These are phyloP conservation scores for Tricholoma sp. DNA, from an alignment of 768 basidiomycete genomes.

Conservation along the genomic window DNA sequence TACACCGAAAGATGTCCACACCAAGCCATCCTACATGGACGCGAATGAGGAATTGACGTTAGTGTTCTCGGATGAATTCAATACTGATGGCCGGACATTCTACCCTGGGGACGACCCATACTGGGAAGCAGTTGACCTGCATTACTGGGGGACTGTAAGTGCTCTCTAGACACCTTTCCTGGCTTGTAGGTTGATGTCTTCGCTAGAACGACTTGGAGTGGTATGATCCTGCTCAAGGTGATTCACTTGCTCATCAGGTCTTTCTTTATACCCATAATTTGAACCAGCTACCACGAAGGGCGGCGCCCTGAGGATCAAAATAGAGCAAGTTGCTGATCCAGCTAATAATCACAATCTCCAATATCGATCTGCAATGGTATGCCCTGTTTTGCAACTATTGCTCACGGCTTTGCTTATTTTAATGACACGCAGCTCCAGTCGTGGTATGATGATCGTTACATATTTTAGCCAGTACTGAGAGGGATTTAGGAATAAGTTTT, in stretches of 20 bases:
- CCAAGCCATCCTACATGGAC: conserved; percentile 51
- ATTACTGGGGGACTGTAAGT: conserved; percentile 63
- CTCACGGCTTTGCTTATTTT: neutral
- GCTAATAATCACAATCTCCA: conserved; percentile 59
- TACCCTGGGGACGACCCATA: conserved; percentile 68
- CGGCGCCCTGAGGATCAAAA: conserved; percentile 68
- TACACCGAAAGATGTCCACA: conserved; percentile 57
- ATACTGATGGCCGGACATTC: conserved; percentile 64
- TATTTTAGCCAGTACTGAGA: neutral
- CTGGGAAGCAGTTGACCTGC: conserved; percentile 55
- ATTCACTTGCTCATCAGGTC: neutral
- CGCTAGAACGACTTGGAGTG: conserved; percentile 63
- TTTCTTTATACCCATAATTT: neutral
- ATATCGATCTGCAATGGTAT: conserved; percentile 51
- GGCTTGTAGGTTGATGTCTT: neutral
- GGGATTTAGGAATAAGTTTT: conserved; percentile 49
- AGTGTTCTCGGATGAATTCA: conserved; percentile 83
- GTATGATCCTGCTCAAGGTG: conserved; percentile 61
- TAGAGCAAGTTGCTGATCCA: conserved; percentile 46
- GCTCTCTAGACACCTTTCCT: conserved; percentile 7
- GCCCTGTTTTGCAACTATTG: conserved; percentile 12
- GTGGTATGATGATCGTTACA: conserved; percentile 16
- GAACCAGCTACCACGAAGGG: conserved; percentile 52
- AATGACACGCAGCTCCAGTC: conserved; percentile 25
- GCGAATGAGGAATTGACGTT: conserved; percentile 45